Evolutionary conservation across 2,329 filamentous ascomycete species (phyloP).

Genomic region (Malbranchea zuffiana): DNA sequence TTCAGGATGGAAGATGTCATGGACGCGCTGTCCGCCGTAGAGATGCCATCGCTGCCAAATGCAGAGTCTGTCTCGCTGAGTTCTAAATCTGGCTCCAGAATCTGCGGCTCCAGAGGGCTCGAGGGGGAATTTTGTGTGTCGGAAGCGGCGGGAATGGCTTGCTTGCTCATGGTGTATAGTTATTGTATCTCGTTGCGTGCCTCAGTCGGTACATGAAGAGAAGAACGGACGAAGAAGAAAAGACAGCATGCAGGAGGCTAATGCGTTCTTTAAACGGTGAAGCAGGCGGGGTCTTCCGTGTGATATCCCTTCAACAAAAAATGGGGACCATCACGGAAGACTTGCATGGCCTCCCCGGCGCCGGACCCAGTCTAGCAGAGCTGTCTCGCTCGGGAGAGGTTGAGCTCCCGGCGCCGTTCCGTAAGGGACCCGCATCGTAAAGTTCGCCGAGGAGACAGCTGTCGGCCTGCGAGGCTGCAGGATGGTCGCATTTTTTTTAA

Average conservation of each 20-base stretch:
- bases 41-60: conserved; percentile 27
- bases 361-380: neutral
- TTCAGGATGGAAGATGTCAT: conserved; percentile 13
- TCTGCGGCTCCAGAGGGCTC: neutral
- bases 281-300: neutral
- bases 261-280: conserved; percentile 1
- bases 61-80: conserved; percentile 9
- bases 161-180: neutral
- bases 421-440: too few species aligned
- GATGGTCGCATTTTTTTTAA: too few species aligned
- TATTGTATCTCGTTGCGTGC: too few species aligned
- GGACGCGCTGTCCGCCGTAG: conserved; percentile 8
- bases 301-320: neutral
- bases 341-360: neutral
- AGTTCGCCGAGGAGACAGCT: too few species aligned
- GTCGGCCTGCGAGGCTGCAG: too few species aligned
- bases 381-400: too few species aligned
- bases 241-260: neutral
- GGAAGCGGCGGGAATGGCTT: neutral
- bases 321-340: neutral
- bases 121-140: neutral
- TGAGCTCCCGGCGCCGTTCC: too few species aligned
- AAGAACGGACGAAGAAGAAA: neutral
- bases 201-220: neutral
- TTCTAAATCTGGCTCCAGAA: neutral